These are phyloP conservation scores for Somion occarium DNA, from an alignment of 1,284 basidiomycete genomes.

Conservation along the genomic window DNA sequence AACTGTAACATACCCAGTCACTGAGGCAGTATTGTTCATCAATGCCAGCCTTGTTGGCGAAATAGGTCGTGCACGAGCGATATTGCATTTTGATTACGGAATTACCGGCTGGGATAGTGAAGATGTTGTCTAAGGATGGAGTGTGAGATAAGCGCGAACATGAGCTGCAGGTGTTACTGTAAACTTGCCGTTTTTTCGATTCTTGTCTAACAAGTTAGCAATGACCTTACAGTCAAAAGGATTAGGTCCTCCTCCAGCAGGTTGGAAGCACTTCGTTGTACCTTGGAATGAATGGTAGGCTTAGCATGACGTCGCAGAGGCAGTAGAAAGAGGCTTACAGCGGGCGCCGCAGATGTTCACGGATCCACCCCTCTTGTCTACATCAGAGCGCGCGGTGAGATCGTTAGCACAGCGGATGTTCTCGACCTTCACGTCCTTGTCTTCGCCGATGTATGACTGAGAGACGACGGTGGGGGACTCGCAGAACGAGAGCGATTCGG, in stretches of 20 bases:
- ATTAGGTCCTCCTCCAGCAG: conserved; percentile 40
- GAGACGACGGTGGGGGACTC: conserved; percentile 6
- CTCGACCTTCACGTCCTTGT: conserved; percentile 4
- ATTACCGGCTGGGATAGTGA: conserved; percentile 16
- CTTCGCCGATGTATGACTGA: conserved; percentile 1
- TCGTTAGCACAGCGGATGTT: background rate
- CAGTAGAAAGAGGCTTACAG: conserved; percentile 26
- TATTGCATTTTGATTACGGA: conserved; percentile 24
- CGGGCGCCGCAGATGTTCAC: conserved; percentile 36
- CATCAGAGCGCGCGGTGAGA: background rate
- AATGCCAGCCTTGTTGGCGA: conserved; percentile 23
- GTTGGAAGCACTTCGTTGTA: conserved; percentile 38
- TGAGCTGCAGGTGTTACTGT: no score
- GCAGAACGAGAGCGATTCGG: background rate
- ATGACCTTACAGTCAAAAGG: conserved; percentile 44
- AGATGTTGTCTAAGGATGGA: no score
- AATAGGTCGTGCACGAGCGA: conserved; percentile 23
- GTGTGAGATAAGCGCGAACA: no score
- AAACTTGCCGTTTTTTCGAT: conserved; percentile 37
- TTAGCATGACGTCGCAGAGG: background rate
- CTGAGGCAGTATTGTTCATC: conserved; percentile 24
- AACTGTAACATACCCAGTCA: conserved; percentile 21
- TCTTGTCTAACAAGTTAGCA: conserved; percentile 40
- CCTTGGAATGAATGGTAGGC: conserved; percentile 21
- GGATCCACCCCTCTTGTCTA: background rate